Evolutionary conservation across 2,329 filamentous ascomycete species (phyloP).

Genomic region (Orbilia quercus): DNA sequence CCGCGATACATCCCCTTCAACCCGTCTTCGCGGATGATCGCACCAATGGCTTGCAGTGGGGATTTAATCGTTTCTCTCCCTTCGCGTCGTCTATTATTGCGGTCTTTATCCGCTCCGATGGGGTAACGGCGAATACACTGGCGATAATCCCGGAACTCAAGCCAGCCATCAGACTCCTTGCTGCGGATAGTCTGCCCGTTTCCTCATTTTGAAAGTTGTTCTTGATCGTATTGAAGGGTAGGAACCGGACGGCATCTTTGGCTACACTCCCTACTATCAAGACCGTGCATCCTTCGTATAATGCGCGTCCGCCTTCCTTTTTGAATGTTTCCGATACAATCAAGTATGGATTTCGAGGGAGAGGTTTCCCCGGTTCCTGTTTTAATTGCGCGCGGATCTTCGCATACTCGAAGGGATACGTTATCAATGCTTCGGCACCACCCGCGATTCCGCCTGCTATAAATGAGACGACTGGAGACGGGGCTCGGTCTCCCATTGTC

Average conservation of each 20-base stretch:
- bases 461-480: slow-evolving; percentile 66
- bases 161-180: slow-evolving; percentile 71
- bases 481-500: slow-evolving; percentile 57
- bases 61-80: slow-evolving; percentile 60
- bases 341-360: slow-evolving; percentile 70
- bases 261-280: slow-evolving; percentile 66
- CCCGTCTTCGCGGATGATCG: slow-evolving; percentile 64
- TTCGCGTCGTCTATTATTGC: slow-evolving; percentile 67
- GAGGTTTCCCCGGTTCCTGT: slow-evolving; percentile 62
- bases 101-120: slow-evolving; percentile 76
- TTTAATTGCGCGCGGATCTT: slow-evolving; percentile 73
- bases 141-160: slow-evolving; percentile 74
- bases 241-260: slow-evolving; percentile 75
- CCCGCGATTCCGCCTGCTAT: slow-evolving; percentile 68
- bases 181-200: slow-evolving; percentile 68
- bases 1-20: slow-evolving; percentile 65
- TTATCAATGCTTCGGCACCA: slow-evolving; percentile 68
- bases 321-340: slow-evolving; percentile 69
- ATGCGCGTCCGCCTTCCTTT: slow-evolving; percentile 69
- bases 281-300: slow-evolving; percentile 74
- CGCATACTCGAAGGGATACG: slow-evolving; percentile 75
- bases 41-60: slow-evolving; percentile 61
- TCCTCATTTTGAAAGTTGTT: slow-evolving; percentile 69
- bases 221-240: slow-evolving; percentile 75
- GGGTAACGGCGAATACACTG: slow-evolving; percentile 74